Base-by-base conservation (phyloP, 2,329 filamentous ascomycete genomes). In the Kalmusia sp. region DNA sequence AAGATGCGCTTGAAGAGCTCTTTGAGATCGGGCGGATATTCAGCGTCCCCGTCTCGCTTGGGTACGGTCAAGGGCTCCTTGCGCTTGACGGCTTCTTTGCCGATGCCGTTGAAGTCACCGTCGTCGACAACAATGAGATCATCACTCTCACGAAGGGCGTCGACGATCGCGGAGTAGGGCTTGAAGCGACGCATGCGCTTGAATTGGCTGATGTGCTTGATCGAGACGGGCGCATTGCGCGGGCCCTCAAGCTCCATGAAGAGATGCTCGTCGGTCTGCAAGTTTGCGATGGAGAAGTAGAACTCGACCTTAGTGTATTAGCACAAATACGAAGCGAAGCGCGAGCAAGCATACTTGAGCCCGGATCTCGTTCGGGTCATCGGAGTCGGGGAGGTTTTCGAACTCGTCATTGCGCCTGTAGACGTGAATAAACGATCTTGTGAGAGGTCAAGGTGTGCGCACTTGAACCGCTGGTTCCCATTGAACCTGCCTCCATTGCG, bases 151-250 rank as follows among this genome's bases (percentile, higher is more conserved):
- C 89, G 90, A 47, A 98, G 84, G 30, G 95, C 93, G 48, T 87
- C 86, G 55, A 97, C 87, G 37, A 99, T 85, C 51, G 90, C 88
- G 51, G 85, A 87, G 79, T 92, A 93, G 35, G 92, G 91, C 78
- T 95, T 87, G 84, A 98, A 99, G 67, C 88, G 90, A 63, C 87
- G 89, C 96, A 99, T 99, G 74, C 96, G 92, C 79, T 93, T 93
- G 84, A 99, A 99, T 46, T 80, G 87, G 81, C 88, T 86, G 62
- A 99, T 86, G 57, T 87, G 84, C 68, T 87, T 87, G 63, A 99
- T 81, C 19, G 87, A 80, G 31, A 99, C 87, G 37, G 93, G 84
- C 74, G 90, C 89, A 81, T 97, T 96, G 68, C 89, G 83, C 60
- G 84, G 81, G 52, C 93, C 93, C 33, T 87, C 89, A 50, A 91